phyloP scores from a whole-genome alignment of 2,329 filamentous ascomycete genomes.

The Emergomyces orientalis region DNA sequence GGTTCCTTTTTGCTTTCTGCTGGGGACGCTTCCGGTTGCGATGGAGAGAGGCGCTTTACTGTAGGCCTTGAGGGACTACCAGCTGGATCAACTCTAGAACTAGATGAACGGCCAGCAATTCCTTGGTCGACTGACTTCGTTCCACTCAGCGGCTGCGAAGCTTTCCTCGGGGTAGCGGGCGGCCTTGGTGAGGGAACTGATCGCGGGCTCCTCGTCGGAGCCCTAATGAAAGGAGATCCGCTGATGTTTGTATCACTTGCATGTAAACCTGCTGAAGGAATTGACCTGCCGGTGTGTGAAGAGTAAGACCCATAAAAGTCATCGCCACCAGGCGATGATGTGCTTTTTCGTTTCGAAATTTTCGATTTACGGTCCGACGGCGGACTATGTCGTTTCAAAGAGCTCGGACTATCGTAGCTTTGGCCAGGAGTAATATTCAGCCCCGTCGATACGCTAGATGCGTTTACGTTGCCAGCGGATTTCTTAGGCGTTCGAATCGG shows the following conservation, averaged over 20 bases:
- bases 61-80: slow-evolving; percentile 10
- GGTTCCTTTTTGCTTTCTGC: slow-evolving; percentile 24
- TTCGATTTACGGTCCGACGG: slow-evolving; percentile 23
- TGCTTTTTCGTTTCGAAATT: slow-evolving; percentile 23
- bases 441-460: not conserved
- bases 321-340: slow-evolving; percentile 21
- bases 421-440: not conserved
- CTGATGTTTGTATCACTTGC: slow-evolving; percentile 35
- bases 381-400: slow-evolving; percentile 28
- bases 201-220: slow-evolving; percentile 24
- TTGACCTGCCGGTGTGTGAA: slow-evolving; percentile 18
- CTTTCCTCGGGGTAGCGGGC: not conserved
- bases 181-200: slow-evolving; percentile 8
- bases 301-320: slow-evolving; percentile 13
- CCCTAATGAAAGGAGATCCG: slow-evolving; percentile 42
- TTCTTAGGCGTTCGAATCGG: not conserved
- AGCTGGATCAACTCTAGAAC: not conserved
- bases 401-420: slow-evolving; percentile 4
- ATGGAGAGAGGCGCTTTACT: slow-evolving; percentile 6
- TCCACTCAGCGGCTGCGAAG: not conserved
- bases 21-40: not conserved
- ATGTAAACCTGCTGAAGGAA: slow-evolving; percentile 21
- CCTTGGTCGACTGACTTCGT: not conserved
- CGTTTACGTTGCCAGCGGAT: slow-evolving; percentile 6
- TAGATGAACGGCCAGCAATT: not conserved